Percentiles rank a stretch among this genome's conserved stretches.
Conservation (phyloP, 306 rosid species). For the Canavalia ensiformis region DNA sequence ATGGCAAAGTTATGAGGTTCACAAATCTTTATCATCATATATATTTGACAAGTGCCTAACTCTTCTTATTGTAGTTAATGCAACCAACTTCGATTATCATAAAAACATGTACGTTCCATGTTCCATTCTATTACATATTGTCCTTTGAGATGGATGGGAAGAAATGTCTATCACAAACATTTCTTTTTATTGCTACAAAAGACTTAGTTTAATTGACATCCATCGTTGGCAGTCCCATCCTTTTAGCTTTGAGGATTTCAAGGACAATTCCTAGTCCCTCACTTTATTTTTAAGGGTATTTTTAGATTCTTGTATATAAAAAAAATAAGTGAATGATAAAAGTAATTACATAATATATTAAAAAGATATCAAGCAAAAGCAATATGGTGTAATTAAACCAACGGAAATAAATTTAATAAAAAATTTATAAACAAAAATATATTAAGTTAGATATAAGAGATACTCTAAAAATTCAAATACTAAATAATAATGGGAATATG, state of each 20-base stretch:
- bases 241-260: neutral
- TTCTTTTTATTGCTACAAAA: slow-evolving; percentile 27
- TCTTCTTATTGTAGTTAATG: slow-evolving; percentile 8
- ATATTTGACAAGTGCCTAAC: slow-evolving; percentile 31
- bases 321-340: too few species aligned
- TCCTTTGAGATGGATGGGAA: neutral
- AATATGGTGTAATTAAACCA: too few species aligned
- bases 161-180: neutral
- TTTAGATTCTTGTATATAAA: too few species aligned
- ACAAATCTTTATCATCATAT: slow-evolving; percentile 11
- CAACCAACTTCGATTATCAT: slow-evolving; percentile 24
- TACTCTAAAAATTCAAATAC: too few species aligned
- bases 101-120: neutral
- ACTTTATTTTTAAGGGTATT: too few species aligned
- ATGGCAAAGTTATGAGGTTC: neutral
- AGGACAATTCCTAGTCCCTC: too few species aligned
- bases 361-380: too few species aligned
- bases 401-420: too few species aligned
- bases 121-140: slow-evolving; percentile 21
- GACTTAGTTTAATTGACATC: neutral
- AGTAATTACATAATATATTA: too few species aligned
- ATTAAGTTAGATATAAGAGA: too few species aligned
- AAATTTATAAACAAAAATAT: too few species aligned
- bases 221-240: slow-evolving; percentile 6
- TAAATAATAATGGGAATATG: too few species aligned